Conservation (phyloP, 2,329 filamentous ascomycete species). For the Sarocladium brachiariae region DNA sequence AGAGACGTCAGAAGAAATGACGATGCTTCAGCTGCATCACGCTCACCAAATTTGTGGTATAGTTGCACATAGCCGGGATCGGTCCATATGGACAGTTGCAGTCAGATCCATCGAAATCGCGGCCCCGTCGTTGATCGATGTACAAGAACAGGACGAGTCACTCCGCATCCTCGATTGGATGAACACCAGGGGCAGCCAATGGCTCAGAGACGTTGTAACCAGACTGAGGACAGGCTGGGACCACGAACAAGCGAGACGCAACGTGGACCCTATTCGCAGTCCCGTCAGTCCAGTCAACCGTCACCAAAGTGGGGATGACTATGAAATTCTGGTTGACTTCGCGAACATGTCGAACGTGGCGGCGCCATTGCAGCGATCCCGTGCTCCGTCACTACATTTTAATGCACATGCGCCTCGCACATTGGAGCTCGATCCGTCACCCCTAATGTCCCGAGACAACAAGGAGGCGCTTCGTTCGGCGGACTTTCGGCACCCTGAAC, state of each 20-base stretch:
- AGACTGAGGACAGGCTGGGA: constrained; percentile 74
- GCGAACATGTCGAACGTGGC: not conserved
- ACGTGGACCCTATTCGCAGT: not conserved
- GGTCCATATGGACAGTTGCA: constrained; percentile 70
- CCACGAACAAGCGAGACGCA: constrained; percentile 40
- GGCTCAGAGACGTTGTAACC: constrained; percentile 61
- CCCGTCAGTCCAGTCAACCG: not conserved
- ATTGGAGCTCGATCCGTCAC: not conserved
- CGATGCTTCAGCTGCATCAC: constrained; percentile 62
- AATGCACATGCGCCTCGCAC: not conserved
- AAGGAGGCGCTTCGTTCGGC: constrained; percentile 48
- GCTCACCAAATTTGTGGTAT: constrained; percentile 86
- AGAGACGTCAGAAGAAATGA: constrained; percentile 59
- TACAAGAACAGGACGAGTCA: constrained; percentile 73
- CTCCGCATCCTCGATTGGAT: constrained; percentile 71
- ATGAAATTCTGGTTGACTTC: not conserved
- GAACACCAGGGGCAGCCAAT: constrained; percentile 71
- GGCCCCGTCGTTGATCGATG: constrained; percentile 61
- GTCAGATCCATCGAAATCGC: constrained; percentile 74
- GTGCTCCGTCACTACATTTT: not conserved
- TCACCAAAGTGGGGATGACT: not conserved
- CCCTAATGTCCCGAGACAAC: constrained; percentile 1
- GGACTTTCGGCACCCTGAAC: constrained; percentile 70
- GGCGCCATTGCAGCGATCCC: not conserved
- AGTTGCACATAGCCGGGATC: constrained; percentile 74